Percentiles rank a stretch among this genome's conserved stretches.
phyloP scores from a whole-genome alignment of 352 stramenopile species.

The Thalassiosira hispida region DNA sequence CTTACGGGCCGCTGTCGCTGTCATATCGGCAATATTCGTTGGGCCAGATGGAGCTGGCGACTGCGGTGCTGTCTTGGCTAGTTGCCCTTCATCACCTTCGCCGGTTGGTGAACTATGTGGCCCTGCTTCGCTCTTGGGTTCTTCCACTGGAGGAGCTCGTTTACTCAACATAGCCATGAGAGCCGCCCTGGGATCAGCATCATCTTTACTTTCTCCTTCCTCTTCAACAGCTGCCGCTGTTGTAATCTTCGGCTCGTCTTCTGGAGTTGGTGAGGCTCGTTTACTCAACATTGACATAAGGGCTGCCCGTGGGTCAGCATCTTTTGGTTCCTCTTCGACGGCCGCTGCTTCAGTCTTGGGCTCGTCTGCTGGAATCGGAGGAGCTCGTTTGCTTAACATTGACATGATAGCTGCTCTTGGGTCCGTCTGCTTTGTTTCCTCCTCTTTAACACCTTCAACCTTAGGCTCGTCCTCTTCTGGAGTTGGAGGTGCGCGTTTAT shows the following conservation, averaged over 20 bases:
- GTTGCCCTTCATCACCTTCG: not conserved
- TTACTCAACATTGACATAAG: not conserved
- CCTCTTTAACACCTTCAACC: not conserved
- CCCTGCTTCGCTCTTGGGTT: not conserved
- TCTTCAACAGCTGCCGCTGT: not conserved
- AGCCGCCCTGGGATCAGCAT: constrained; percentile 5
- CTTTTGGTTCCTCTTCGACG: too few relatives aligned
- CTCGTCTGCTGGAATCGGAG: not conserved
- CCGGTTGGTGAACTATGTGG: not conserved
- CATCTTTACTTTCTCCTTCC: not conserved
- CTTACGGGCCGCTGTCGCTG: too few relatives aligned
- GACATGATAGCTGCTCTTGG: not conserved
- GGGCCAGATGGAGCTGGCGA: too few relatives aligned
- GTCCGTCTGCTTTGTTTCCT: too few relatives aligned
- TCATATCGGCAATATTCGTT: too few relatives aligned
- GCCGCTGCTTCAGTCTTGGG: not conserved
- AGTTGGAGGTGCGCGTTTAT: not conserved
- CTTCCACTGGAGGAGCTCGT: not conserved
- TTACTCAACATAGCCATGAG: constrained; percentile 19
- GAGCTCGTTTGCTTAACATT: not conserved
- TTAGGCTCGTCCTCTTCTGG: not conserved
- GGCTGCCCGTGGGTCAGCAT: too few relatives aligned
- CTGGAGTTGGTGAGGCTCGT: not conserved
- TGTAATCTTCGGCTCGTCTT: not conserved
- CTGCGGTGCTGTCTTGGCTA: constrained; percentile 6